Evolutionary conservation across 805 yeast genomes (phyloP), one percentile per base, ranked within the genome.

Genomic region (Barnettozyma sp.): DNA sequence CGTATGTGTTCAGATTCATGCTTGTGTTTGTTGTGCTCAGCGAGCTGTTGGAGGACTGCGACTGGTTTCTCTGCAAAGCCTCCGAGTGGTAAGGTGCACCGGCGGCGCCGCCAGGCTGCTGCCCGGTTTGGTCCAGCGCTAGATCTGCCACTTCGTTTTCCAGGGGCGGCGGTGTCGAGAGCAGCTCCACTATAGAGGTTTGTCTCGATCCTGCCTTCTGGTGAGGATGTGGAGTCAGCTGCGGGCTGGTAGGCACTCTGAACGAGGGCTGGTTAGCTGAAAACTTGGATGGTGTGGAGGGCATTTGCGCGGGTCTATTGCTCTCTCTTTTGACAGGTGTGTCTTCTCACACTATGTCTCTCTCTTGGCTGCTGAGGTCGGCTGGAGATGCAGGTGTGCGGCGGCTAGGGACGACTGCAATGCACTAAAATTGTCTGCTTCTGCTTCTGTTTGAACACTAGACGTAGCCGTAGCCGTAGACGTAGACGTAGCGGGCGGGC

Each of bases 151-250:
- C 37, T 18, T 38, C 42, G 15, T 34, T 31, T 10, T 48, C 74
- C 38, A 80, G 55, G 2, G 80, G 82, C 3, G 90, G 92, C 0
- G 92, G 92, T 5, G 87, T 75, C 12, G 83, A 75, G 23, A 82
- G 60, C 62, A 82, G 60, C 54, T 82, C 90, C 27, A 78, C 90
- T 33, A 82, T 80, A 7, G 87, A 79, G 0, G 84, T 71, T 44
- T 79, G 76, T 44, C 78, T 62, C 12, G 65, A 53, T n/a, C 48
- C 49, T 10, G 59, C 26, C 17, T 22, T 34, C 22, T 33, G 53
- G 21, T 40, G 43, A 9, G 45, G 39, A 1, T n/a, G n/a, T n/a
- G 60, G 61, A n/a, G 58, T 54, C 11, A 60, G 56, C 30, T 38
- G 41, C 4, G 55, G 55, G 22, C 50, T 47, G 8, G 34, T 22